phyloP scores from a whole-genome alignment of 2,329 filamentous ascomycete genomes.

The Fusarium sp. region DNA sequence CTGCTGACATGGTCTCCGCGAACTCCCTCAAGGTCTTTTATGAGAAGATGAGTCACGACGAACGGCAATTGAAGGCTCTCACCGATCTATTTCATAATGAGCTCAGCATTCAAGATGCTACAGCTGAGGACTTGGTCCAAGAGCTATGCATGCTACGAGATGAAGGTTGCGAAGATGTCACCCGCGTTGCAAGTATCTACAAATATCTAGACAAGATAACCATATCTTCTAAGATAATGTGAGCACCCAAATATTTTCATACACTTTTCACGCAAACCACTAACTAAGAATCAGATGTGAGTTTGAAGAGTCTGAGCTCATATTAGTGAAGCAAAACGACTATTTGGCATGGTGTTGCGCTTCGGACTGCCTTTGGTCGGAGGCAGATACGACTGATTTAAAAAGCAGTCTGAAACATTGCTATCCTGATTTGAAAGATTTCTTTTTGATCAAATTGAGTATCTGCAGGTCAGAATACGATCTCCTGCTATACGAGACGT shows the following conservation, averaged over 20 bases:
- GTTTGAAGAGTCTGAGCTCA: slow-evolving; percentile 9
- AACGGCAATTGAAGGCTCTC: no score
- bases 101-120: background rate
- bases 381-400: background rate
- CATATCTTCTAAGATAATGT: slow-evolving; percentile 3
- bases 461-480: no score
- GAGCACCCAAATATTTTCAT: rapidly evolving
- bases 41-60: no score
- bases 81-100: no score
- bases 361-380: slow-evolving; percentile 27
- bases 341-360: slow-evolving; percentile 6
- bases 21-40: no score
- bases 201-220: slow-evolving; percentile 8
- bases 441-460: no score
- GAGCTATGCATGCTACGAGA: slow-evolving; percentile 5
- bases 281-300: slow-evolving; percentile 7
- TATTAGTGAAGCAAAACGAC: background rate
- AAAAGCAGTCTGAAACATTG: background rate
- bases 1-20: no score
- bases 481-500: no score
- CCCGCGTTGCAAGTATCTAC: background rate
- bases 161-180: background rate
- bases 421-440: no score
- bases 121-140: background rate
- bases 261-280: rapidly evolving